Percentiles rank a stretch among this genome's conserved stretches.
These are phyloP conservation scores for Berberis thunbergii DNA, from an alignment of 164 flowering plant species.

Conservation along the genomic window DNA sequence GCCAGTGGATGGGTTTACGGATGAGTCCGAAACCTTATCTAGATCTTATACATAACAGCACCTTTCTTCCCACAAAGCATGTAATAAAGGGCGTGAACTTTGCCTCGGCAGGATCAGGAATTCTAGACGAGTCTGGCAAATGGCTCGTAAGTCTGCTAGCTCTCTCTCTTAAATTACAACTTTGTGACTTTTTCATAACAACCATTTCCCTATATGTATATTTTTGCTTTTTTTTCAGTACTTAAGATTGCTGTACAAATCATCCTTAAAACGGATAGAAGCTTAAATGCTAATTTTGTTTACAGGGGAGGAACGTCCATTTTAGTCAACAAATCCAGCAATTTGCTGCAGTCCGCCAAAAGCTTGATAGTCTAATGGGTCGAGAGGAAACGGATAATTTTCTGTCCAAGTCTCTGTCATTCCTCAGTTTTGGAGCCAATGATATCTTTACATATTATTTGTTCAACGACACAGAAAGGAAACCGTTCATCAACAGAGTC, in stretches of 20 bases:
- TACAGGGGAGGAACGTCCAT: slow-evolving; percentile 19
- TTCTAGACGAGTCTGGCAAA: slow-evolving; percentile 28
- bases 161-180: background rate
- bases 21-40: slow-evolving; percentile 45
- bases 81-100: slow-evolving; percentile 37
- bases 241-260: too few species aligned
- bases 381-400: slow-evolving; percentile 7
- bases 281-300: background rate
- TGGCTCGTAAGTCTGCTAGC: slow-evolving; percentile 7
- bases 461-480: slow-evolving; percentile 7
- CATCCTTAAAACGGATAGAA: too few species aligned
- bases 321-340: slow-evolving; percentile 34
- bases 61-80: slow-evolving; percentile 1
- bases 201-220: too few species aligned
- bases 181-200: too few species aligned
- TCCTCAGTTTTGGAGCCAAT: slow-evolving; percentile 46
- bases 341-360: slow-evolving; percentile 15
- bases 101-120: slow-evolving; percentile 51
- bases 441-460: slow-evolving; percentile 29
- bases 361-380: slow-evolving; percentile 22
- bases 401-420: slow-evolving; percentile 30
- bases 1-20: slow-evolving; percentile 21
- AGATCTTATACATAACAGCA: slow-evolving; percentile 8
- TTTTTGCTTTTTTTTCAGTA: too few species aligned
- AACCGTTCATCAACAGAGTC: slow-evolving; percentile 19